Base-by-base conservation (phyloP, 441 rosid genomes). In the Syzygium syzygioides region DNA sequence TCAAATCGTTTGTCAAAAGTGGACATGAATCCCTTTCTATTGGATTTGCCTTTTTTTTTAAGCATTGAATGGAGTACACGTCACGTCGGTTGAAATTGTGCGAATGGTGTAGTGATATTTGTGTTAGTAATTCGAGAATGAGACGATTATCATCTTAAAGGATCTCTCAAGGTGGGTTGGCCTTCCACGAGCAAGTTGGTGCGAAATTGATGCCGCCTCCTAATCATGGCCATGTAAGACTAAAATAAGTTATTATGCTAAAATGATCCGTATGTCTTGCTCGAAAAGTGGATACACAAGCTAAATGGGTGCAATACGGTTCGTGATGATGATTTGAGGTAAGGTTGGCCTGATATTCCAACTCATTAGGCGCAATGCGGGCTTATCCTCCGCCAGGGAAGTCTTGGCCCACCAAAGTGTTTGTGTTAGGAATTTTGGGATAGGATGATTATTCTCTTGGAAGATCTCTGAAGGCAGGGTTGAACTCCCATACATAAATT, bases 261-360 rank as follows among this genome's bases (percentile, higher is more conserved):
- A 57, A 57, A n/a, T 57, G 62, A 25, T 2, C 11, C 25, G 0
- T n/a, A 0, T 25, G n/a, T 25, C 62, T 57, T n/a, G 11, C 62
- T 57, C n/a, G n/a, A 25, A 57, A 57, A n/a, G 62, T 57, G n/a
- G 62, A 57, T 57, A n/a, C 62, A 10, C 62, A 57, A 10, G 14
- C 62, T 25, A 25, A 57, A 2, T 25, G 62, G 60, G 62, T 10
- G 62, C 62, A 25, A 14, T 57, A 23, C 26, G n/a, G 62, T 57
- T 57, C 11, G 62, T 25, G 3, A 57, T 57, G 62, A 25, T 57
- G n/a, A 57, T 57, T 9, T 57, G 13, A 57, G 62, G 62, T 57
- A 57, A 57, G 62, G 25, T 10, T 11, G 62, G n/a, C 4, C n/a
- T 1, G 28, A 25, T 2, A 25, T 57, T 57, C 25, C n/a, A 14